A percentile compares a stretch with the other conserved stretches of the same genome.
Conservation (phyloP, 306 rosid genomes). For the Trichosanthes cucumerina region DNA sequence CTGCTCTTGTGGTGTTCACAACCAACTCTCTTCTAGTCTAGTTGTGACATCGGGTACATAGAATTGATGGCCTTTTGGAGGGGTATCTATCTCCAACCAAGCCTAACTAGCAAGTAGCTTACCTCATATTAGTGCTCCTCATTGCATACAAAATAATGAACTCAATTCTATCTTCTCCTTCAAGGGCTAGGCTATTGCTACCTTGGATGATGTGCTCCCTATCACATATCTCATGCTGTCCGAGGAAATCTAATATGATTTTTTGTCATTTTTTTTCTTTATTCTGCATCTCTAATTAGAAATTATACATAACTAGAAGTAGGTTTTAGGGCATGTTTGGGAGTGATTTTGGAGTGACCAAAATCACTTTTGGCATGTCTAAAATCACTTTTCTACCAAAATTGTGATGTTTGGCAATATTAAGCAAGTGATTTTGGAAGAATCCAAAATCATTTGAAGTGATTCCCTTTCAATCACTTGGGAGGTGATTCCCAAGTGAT, state of each 20-base stretch:
- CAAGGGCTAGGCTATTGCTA: background rate
- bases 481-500: too few species aligned
- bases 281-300: background rate
- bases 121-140: background rate
- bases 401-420: too few species aligned
- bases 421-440: too few species aligned
- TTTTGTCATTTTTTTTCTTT: background rate
- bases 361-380: too few species aligned
- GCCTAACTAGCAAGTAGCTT: background rate
- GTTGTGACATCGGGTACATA: background rate
- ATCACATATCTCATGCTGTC: background rate
- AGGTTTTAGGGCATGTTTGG: too few species aligned
- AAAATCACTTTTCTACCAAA: too few species aligned
- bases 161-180: background rate
- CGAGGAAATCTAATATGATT: background rate
- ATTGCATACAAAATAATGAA: background rate
- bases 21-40: too few species aligned
- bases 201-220: background rate
- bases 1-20: too few species aligned
- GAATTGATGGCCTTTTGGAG: background rate
- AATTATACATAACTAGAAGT: background rate
- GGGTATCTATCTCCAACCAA: background rate
- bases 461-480: too few species aligned
- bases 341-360: too few species aligned
- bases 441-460: too few species aligned